Conservation (phyloP, 2,329 filamentous ascomycete genomes). For the Aaosphaeria pasadenensis region DNA sequence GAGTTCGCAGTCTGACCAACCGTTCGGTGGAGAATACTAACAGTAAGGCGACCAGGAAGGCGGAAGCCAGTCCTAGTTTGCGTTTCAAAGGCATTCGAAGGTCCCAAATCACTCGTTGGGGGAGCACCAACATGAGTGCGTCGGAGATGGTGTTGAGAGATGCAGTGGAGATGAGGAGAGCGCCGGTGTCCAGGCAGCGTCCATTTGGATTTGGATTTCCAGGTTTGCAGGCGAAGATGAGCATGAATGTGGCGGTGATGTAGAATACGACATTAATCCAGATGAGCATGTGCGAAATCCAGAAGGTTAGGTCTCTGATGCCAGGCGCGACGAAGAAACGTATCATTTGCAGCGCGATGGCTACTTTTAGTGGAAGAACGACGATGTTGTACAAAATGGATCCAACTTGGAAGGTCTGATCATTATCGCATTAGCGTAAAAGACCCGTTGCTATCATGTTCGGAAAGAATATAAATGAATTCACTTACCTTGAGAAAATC, state of each 20-base stretch:
- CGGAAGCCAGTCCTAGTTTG: constrained; percentile 10
- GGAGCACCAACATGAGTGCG: constrained; percentile 13
- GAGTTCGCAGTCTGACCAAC: constrained; percentile 1
- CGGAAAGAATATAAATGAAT: background rate
- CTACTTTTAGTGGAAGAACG: constrained; percentile 13
- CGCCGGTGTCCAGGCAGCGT: constrained; percentile 8
- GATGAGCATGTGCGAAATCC: constrained; percentile 9
- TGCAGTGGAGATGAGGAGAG: constrained; percentile 14
- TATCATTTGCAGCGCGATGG: constrained; percentile 15
- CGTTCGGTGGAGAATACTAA: constrained; percentile 1
- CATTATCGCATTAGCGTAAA: too few species aligned
- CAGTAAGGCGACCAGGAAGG: constrained; percentile 11
- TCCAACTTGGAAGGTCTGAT: constrained; percentile 7
- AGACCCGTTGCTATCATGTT: background rate
- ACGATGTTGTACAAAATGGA: constrained; percentile 9
- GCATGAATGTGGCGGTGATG: constrained; percentile 9
- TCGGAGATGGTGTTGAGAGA: constrained; percentile 17
- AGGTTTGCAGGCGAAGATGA: constrained; percentile 16
- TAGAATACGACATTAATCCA: constrained; percentile 14
- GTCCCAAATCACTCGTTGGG: constrained; percentile 14
- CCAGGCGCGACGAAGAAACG: constrained; percentile 11
- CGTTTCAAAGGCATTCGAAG: constrained; percentile 9
- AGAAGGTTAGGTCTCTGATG: constrained; percentile 1
- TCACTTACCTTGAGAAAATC: constrained; percentile 2
- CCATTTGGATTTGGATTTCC: constrained; percentile 13